Conservation (phyloP, 805 yeast genomes). For the Citeromyces nyonsensis region DNA sequence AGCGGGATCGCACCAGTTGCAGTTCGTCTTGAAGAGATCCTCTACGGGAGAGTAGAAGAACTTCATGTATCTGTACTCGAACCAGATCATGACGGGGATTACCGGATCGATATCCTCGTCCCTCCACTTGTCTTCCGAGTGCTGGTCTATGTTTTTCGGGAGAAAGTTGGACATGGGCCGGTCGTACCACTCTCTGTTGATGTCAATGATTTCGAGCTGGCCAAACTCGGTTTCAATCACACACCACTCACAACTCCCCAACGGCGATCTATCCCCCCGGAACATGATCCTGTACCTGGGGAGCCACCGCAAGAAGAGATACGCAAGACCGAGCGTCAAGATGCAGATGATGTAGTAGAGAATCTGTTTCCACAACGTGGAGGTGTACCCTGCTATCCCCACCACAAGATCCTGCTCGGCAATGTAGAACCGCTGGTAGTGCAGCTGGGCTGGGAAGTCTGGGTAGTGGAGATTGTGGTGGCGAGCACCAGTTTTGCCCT, state of each 20-base stretch:
- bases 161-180: slow-evolving; percentile 61
- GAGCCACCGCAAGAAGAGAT: slow-evolving; percentile 69
- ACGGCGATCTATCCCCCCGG: slow-evolving; percentile 47
- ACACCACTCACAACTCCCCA: slow-evolving; percentile 84
- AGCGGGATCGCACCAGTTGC: slow-evolving; percentile 70
- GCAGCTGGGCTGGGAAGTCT: slow-evolving; percentile 21
- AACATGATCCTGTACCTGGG: slow-evolving; percentile 60
- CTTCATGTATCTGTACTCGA: slow-evolving; percentile 72
- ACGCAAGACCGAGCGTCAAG: slow-evolving; percentile 56
- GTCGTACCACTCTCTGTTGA: slow-evolving; percentile 48
- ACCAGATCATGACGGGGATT: slow-evolving; percentile 53
- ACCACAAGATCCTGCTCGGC: slow-evolving; percentile 93
- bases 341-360: slow-evolving; percentile 40
- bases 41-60: slow-evolving; percentile 78
- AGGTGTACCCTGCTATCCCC: slow-evolving; percentile 82
- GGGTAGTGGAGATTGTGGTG: slow-evolving; percentile 28
- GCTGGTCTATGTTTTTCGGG: slow-evolving; percentile 10
- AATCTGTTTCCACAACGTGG: slow-evolving; percentile 26
- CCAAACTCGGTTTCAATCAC: slow-evolving; percentile 92
- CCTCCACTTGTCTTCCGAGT: not conserved
- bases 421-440: slow-evolving; percentile 72
- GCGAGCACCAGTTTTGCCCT: slow-evolving; percentile 6
- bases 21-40: slow-evolving; percentile 71
- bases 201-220: slow-evolving; percentile 47
- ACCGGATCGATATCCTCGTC: slow-evolving; percentile 35